Evolutionary conservation across 805 yeast genomes (phyloP).

Genomic region (Barnettozyma californica): DNA sequence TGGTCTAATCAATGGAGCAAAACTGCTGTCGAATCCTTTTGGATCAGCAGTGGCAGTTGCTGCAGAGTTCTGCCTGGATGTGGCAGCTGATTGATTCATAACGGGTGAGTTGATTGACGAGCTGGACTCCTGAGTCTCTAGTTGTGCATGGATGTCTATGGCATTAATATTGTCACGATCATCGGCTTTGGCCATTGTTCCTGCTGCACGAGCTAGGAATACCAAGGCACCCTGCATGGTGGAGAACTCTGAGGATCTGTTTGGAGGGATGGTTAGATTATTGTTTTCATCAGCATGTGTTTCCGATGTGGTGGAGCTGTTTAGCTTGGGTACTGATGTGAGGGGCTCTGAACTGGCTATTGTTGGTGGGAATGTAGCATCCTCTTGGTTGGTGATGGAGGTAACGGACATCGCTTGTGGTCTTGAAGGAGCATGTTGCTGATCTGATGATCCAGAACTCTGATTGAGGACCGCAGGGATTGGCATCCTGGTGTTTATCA

Average conservation of each 20-base stretch:
- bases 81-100: background rate
- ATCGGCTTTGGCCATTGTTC: conserved; percentile 65
- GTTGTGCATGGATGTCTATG: conserved; percentile 39
- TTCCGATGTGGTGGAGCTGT: conserved; percentile 8
- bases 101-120: conserved; percentile 8
- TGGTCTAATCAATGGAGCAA: conserved; percentile 24
- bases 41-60: conserved; percentile 1
- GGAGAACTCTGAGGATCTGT: conserved; percentile 21
- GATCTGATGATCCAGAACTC: background rate
- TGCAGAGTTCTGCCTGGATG: conserved; percentile 10
- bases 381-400: background rate
- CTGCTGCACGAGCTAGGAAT: conserved; percentile 75
- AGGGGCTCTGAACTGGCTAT: background rate
- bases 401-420: background rate
- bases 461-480: background rate
- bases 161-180: conserved; percentile 58
- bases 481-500: background rate
- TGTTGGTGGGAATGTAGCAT: background rate
- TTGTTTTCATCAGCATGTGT: conserved; percentile 11
- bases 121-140: conserved; percentile 32
- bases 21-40: conserved; percentile 2
- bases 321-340: conserved; percentile 7
- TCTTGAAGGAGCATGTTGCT: background rate
- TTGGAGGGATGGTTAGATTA: conserved; percentile 12
- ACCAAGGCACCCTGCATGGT: conserved; percentile 59